Evolutionary conservation across 2,329 filamentous ascomycete species (phyloP), one percentile per base, ranked within the genome.

Genomic region (Colletotrichum magnum): DNA sequence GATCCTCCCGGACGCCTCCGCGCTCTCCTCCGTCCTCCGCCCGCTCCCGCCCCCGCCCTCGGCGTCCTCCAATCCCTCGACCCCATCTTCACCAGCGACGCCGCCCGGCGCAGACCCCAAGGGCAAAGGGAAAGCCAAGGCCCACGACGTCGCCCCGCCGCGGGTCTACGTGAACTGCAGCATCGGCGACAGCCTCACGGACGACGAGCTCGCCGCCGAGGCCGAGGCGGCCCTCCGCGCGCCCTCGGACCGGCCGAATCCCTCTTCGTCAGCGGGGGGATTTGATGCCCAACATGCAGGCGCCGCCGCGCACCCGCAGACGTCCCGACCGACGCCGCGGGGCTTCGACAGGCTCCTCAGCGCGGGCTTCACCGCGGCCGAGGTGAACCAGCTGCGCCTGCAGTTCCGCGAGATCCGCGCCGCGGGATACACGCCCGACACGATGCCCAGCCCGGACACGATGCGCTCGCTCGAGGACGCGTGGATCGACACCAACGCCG

Each of bases 111-210:
- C 69, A 39, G 65, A 74, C 54, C 72, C 74, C 41, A 80, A 80
- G 77, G 84, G 84, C 63, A 94, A 94, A 75, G 93, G 92, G 54
- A 97, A 96, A 69, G 87, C 87, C 1, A 79, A 91, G 5, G 86
- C 85, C 39, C 84, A 86, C 36, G 83, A 84, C 7, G 79, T 79
- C 9, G 76, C 78, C 15, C 78, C 82, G 39, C 72, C 80, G 1
- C 84, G 92, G 52, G 88, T 97, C 75, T 98, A 97, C 79, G 92
- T 98, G 70, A 97, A 97, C 83, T 98, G 95, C 86, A 95, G 94
- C 72, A 93, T 98, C 68, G 94, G 94, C 63, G 90, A 93, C 78
- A 84, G 88, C 28, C 87, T 98, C 13, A 88, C 92, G 0, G 77
- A 87, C 13, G 77, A 84, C 0, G 94, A 97, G 67, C 87, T 98